Evolutionary conservation across 75 land plant species (phyloP).

Genomic region (Cryptomeria japonica): DNA sequence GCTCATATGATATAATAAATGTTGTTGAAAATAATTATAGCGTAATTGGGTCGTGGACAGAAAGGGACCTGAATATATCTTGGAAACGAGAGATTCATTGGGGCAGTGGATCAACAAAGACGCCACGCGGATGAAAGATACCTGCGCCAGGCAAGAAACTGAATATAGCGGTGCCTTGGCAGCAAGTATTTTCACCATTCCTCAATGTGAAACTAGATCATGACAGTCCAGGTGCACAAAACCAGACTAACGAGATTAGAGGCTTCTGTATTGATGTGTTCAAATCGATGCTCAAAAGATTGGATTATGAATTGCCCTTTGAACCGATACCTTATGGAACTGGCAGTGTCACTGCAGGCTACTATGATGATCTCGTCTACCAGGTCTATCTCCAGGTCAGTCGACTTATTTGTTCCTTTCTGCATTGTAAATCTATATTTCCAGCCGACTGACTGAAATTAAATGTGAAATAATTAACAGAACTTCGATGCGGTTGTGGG

Average conservation of each 20-base stretch:
- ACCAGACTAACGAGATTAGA: background rate
- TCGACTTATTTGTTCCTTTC: background rate
- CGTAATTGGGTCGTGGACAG: too few species aligned
- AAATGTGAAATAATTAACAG: background rate
- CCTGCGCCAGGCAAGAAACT: too few species aligned
- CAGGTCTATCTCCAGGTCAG: background rate
- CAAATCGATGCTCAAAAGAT: slow-evolving; percentile 21
- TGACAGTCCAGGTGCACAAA: background rate
- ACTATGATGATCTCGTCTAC: slow-evolving; percentile 25
- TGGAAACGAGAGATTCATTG: too few species aligned
- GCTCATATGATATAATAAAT: too few species aligned
- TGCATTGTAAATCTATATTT: too few species aligned
- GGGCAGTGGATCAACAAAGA: too few species aligned
- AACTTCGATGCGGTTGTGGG: slow-evolving; percentile 31
- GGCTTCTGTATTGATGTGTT: slow-evolving; percentile 20
- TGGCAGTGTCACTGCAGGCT: background rate
- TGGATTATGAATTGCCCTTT: slow-evolving; percentile 22
- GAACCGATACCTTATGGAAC: background rate
- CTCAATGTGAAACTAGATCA: background rate
- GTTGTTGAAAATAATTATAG: too few species aligned
- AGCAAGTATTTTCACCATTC: slow-evolving; percentile 15
- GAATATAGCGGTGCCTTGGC: background rate
- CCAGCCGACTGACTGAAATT: too few species aligned
- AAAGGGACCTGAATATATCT: too few species aligned
- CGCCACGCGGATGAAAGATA: too few species aligned